Conservation (phyloP, 2,329 filamentous ascomycete genomes). For the Xylaria sp. region DNA sequence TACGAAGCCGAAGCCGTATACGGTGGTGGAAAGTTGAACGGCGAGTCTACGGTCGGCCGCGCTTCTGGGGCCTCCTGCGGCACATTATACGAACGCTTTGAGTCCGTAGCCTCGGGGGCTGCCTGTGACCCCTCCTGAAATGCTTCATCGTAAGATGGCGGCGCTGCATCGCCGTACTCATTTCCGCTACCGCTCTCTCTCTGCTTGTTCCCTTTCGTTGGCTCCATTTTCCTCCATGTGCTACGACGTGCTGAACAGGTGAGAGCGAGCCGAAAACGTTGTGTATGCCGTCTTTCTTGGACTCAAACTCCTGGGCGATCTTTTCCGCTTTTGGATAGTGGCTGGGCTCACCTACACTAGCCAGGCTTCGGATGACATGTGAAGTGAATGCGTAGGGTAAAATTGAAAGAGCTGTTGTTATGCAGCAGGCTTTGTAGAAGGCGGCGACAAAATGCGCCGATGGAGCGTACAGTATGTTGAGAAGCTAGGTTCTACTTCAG, state of each 20-base stretch:
- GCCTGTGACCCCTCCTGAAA: constrained; percentile 3
- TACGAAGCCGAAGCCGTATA: background rate
- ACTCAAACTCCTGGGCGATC: background rate
- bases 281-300: background rate
- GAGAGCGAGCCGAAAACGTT: background rate
- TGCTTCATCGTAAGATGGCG: constrained; percentile 33
- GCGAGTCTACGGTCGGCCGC: constrained; percentile 42
- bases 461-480: background rate
- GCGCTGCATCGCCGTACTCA: constrained; percentile 17
- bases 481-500: background rate
- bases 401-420: background rate
- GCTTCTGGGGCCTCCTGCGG: constrained; percentile 6
- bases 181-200: constrained; percentile 2
- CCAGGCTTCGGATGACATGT: background rate
- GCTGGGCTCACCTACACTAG: background rate
- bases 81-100: background rate
- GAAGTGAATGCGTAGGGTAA: background rate
- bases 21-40: constrained; percentile 48
- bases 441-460: background rate
- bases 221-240: background rate
- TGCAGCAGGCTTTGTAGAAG: background rate
- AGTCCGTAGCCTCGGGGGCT: background rate
- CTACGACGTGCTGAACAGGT: background rate
- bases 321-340: constrained; percentile 2
- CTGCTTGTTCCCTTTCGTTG: background rate